phyloP scores from a whole-genome alignment of 2,329 filamentous ascomycete species.

The Arthrobotrys conoides region DNA sequence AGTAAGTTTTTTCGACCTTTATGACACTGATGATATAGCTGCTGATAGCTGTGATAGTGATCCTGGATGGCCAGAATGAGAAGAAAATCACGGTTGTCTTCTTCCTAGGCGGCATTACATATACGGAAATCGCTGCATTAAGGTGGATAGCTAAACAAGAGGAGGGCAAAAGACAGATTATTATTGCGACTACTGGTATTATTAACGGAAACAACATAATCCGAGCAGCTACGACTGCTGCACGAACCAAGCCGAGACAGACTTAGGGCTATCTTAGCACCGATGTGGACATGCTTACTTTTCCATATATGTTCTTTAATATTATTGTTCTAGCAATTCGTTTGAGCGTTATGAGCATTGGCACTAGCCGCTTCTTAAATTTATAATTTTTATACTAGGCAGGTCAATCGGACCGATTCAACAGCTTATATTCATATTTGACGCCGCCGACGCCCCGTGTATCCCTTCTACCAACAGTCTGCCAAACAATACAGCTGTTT shows the following conservation, averaged over 20 bases:
- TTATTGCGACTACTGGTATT: slow-evolving; percentile 93
- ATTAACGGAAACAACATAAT: slow-evolving; percentile 92
- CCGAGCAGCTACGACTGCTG: slow-evolving; percentile 80
- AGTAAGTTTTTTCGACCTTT: slow-evolving; percentile 34
- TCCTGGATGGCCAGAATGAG: slow-evolving; percentile 80
- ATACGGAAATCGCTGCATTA: slow-evolving; percentile 93
- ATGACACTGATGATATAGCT: neutral
- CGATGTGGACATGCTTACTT: neutral
- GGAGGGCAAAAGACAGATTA: slow-evolving; percentile 78
- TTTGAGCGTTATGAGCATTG: slow-evolving; percentile 4
- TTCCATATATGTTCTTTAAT: neutral
- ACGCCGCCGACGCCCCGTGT: slow-evolving; percentile 12
- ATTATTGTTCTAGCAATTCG: neutral
- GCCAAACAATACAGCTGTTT: neutral
- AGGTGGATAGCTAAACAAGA: slow-evolving; percentile 89
- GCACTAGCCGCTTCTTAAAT: neutral
- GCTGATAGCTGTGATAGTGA: slow-evolving; percentile 48
- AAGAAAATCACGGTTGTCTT: slow-evolving; percentile 95
- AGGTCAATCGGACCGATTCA: neutral
- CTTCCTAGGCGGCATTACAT: slow-evolving; percentile 96
- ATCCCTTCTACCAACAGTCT: slow-evolving; percentile 1
- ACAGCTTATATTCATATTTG: slow-evolving; percentile 4
- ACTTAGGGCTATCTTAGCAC: neutral
- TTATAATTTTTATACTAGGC: neutral
- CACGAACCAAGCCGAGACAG: slow-evolving; percentile 40